Conservation (phyloP, 805 yeast species). For the Hanseniaspora singularis region DNA sequence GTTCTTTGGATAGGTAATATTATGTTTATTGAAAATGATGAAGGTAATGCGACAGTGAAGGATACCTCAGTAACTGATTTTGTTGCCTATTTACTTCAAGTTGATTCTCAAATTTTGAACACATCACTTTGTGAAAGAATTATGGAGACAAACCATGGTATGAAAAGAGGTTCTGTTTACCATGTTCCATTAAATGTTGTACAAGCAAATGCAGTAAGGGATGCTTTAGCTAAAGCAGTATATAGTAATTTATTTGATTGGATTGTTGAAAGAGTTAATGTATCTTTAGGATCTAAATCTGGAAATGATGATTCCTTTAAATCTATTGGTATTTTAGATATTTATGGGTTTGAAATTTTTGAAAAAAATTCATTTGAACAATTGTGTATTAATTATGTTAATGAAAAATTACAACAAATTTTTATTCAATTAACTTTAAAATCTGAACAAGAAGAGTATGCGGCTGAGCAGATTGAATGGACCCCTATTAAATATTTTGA, state of each 20-base stretch:
- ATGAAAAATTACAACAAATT: conserved; percentile 91
- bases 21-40: conserved; percentile 71
- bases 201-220: conserved; percentile 91
- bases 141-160: conserved; percentile 82
- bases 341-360: conserved; percentile 91
- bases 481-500: conserved; percentile 94
- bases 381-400: conserved; percentile 87
- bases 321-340: conserved; percentile 87
- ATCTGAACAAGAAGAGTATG: conserved; percentile 96
- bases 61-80: conserved; percentile 89
- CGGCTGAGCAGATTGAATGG: conserved; percentile 91
- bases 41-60: conserved; percentile 69
- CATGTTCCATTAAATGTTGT: conserved; percentile 85
- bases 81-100: conserved; percentile 82
- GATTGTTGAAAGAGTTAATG: conserved; percentile 87
- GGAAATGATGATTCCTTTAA: conserved; percentile 35
- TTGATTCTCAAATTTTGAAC: conserved; percentile 52
- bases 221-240: conserved; percentile 88
- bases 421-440: conserved; percentile 90
- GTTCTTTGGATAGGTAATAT: conserved; percentile 92
- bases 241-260: conserved; percentile 89
- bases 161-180: conserved; percentile 81
- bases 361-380: conserved; percentile 93
- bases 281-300: conserved; percentile 48
- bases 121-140: conserved; percentile 67